Percentiles rank a stretch among this genome's conserved stretches.
Conservation (phyloP, 73 alveolate genomes). For the Paramecium pentaurelia region DNA sequence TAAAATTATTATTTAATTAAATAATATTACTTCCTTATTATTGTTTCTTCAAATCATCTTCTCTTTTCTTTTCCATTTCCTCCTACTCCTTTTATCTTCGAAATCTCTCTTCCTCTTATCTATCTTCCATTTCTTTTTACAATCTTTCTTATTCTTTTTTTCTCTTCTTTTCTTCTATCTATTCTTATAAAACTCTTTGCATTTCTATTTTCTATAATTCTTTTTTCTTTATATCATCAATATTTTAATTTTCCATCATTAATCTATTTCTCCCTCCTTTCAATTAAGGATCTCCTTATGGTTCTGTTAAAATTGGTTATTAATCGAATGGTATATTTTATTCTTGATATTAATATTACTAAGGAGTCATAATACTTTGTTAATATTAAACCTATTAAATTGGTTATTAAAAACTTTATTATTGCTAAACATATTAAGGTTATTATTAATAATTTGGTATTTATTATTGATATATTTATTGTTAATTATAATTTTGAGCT, state of each 20-base stretch:
- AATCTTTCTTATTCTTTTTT: conserved; percentile 16
- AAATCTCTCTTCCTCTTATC: background rate
- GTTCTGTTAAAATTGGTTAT: background rate
- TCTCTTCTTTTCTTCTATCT: conserved; percentile 4
- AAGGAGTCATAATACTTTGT: background rate
- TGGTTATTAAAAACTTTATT: background rate
- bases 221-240: conserved; percentile 8
- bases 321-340: background rate
- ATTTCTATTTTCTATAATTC: background rate
- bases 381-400: background rate
- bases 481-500: background rate
- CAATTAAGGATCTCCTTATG: background rate
- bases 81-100: background rate
- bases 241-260: background rate
- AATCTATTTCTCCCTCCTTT: conserved; percentile 30
- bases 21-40: background rate
- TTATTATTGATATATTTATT: background rate
- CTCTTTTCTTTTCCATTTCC: background rate
- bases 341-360: background rate
- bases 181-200: conserved; percentile 30
- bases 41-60: background rate
- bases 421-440: background rate
- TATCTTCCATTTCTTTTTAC: conserved; percentile 19
- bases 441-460: background rate
- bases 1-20: background rate